Evolutionary conservation across 495 filamentous ascomycete species (phyloP).

Genomic region (Xylaria scruposa): DNA sequence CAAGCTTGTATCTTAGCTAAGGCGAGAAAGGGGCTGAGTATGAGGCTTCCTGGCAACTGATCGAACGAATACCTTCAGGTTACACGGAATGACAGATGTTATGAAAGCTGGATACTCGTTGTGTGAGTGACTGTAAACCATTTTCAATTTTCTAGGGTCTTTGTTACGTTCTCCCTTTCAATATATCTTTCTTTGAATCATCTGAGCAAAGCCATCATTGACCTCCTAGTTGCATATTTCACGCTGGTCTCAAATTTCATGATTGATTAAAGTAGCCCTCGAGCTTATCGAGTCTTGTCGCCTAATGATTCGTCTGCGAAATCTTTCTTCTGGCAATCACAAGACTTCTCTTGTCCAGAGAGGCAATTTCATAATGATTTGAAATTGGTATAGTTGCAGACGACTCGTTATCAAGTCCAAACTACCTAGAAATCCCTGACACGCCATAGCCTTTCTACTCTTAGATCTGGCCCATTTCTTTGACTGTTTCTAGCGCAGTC

Average conservation of each 20-base stretch:
- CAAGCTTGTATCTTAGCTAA: neutral
- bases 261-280: neutral
- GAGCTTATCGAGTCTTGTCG: neutral
- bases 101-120: too few relatives aligned
- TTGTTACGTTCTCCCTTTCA: conserved; percentile 25
- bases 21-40: neutral
- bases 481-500: neutral
- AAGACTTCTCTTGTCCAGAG: neutral
- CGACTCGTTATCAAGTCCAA: neutral
- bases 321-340: neutral
- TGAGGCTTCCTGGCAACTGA: neutral
- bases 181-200: neutral
- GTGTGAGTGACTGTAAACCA: neutral
- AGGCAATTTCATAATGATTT: neutral
- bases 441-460: neutral
- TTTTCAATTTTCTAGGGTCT: conserved; percentile 9
- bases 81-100: too few relatives aligned
- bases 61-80: too few relatives aligned
- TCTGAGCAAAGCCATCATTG: conserved; percentile 13
- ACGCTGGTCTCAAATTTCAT: neutral
- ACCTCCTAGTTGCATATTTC: neutral
- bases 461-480: neutral
- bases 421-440: neutral
- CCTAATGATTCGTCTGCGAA: neutral
- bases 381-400: neutral